Evolutionary conservation across 2,329 filamentous ascomycete genomes (phyloP).

Genomic region (Aphanocladium album): DNA sequence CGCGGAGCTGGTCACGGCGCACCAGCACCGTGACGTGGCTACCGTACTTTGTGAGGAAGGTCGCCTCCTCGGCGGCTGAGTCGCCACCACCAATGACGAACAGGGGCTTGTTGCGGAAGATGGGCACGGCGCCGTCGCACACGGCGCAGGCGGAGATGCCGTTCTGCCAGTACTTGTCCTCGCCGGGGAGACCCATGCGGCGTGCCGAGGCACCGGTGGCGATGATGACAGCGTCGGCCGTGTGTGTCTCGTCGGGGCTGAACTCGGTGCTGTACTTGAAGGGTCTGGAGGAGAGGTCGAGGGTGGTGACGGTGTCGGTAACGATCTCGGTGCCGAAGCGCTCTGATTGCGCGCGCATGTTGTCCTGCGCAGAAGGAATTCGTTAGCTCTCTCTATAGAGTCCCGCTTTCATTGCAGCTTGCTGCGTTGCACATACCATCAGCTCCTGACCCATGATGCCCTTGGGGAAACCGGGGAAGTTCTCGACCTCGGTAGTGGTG

Average conservation of each 20-base stretch:
- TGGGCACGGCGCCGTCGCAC: conserved; percentile 93
- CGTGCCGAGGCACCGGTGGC: conserved; percentile 92
- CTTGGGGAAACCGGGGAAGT: conserved; percentile 91
- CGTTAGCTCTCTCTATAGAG: conserved; percentile 9
- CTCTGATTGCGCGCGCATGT: conserved; percentile 87
- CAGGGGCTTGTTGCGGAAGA: conserved; percentile 93
- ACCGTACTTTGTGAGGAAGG: conserved; percentile 97
- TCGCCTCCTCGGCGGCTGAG: conserved; percentile 92
- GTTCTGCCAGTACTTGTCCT: conserved; percentile 96
- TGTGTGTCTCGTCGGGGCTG: conserved; percentile 74
- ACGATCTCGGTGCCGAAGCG: conserved; percentile 91
- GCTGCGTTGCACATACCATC: conserved; percentile 55
- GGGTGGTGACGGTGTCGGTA: conserved; percentile 82
- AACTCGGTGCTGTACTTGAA: conserved; percentile 96
- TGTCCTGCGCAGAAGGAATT: conserved; percentile 49
- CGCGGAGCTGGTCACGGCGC: conserved; percentile 77
- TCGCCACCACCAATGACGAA: conserved; percentile 96
- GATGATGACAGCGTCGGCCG: conserved; percentile 87
- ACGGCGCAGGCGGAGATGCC: conserved; percentile 96
- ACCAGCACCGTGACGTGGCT: conserved; percentile 93
- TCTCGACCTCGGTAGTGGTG: conserved; percentile 97
- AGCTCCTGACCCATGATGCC: conserved; percentile 81
- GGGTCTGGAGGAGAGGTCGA: conserved; percentile 77
- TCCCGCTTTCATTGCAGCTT: not conserved
- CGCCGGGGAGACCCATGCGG: conserved; percentile 75